A percentile compares a stretch with the other conserved stretches of the same genome.
These are phyloP conservation scores for Amanita muscaria DNA, from an alignment of 768 basidiomycete genomes.

Conservation along the genomic window DNA sequence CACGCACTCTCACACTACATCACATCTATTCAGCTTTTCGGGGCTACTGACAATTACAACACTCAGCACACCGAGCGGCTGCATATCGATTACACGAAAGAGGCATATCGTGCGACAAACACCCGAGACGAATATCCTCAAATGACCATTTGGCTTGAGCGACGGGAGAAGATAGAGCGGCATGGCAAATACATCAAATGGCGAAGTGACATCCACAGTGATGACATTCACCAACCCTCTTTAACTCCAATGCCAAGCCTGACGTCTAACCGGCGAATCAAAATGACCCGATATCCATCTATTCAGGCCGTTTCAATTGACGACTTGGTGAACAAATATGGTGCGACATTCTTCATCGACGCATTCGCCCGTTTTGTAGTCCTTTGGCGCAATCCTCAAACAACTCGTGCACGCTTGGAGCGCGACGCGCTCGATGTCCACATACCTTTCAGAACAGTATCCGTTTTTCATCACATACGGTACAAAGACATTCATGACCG, in stretches of 20 bases:
- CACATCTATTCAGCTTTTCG: constrained; percentile 14
- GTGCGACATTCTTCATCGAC: background rate
- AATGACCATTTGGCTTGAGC: constrained; percentile 1
- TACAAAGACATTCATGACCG: background rate
- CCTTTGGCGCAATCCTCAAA: background rate
- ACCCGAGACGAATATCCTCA: background rate
- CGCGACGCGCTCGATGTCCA: background rate
- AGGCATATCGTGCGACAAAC: background rate
- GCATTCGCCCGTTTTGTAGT: too few relatives aligned
- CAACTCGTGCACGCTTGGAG: background rate
- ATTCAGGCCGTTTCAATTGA: background rate
- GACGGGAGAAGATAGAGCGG: background rate
- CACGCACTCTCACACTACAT: constrained; percentile 17
- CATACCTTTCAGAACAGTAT: background rate
- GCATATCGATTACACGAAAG: background rate
- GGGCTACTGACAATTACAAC: constrained; percentile 19
- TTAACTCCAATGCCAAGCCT: background rate
- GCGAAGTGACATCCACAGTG: background rate
- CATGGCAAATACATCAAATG: background rate
- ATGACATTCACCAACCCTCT: too few relatives aligned
- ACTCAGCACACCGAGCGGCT: constrained; percentile 20
- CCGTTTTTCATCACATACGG: background rate
- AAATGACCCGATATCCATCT: background rate
- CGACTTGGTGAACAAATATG: background rate
- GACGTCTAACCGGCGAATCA: background rate